These are phyloP conservation scores for Sutorius eximius DNA, from an alignment of 1,284 basidiomycete species.

Conservation along the genomic window DNA sequence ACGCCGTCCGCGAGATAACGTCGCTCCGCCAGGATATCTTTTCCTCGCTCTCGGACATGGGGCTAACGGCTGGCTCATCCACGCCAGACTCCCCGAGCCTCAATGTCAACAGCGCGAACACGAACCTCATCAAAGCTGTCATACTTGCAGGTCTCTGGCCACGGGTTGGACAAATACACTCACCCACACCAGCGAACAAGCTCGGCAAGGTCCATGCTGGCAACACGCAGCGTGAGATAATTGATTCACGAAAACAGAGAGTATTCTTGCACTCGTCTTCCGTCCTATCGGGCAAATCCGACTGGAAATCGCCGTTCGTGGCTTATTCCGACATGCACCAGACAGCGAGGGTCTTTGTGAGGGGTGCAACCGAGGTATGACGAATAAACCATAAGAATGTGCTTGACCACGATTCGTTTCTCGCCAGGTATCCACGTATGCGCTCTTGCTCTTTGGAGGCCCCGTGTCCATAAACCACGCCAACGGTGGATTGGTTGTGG, in stretches of 20 bases:
- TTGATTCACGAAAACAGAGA: conserved; percentile 57
- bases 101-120: conserved; percentile 61
- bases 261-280: conserved; percentile 87
- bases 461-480: conserved; percentile 77
- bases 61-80: conserved; percentile 58
- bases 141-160: conserved; percentile 85
- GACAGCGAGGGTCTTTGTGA: conserved; percentile 82
- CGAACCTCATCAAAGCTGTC: conserved; percentile 78
- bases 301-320: conserved; percentile 78
- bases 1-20: conserved; percentile 79
- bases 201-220: conserved; percentile 83
- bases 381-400: background rate
- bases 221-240: conserved; percentile 78
- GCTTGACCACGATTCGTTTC: background rate
- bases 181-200: conserved; percentile 72
- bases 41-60: conserved; percentile 69
- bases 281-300: conserved; percentile 71
- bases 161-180: conserved; percentile 68
- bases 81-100: conserved; percentile 48
- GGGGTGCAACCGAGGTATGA: conserved; percentile 84
- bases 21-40: conserved; percentile 80
- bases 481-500: conserved; percentile 72
- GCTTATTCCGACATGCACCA: conserved; percentile 83
- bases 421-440: conserved; percentile 78
- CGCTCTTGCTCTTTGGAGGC: conserved; percentile 83